These are phyloP conservation scores for Acmispon strigosus DNA, from an alignment of 306 rosid species.

Conservation along the genomic window DNA sequence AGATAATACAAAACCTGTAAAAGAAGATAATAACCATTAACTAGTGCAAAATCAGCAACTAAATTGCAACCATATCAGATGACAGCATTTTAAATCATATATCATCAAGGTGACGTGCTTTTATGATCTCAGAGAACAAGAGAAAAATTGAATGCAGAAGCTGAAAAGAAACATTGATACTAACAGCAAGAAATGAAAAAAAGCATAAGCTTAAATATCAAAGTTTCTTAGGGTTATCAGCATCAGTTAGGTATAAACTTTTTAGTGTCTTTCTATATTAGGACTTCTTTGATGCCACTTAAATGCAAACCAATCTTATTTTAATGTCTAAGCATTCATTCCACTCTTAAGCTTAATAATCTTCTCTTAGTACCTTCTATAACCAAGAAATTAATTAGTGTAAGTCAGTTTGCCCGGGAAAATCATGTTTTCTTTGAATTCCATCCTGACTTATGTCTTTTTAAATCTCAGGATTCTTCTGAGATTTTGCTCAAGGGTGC, in stretches of 20 bases:
- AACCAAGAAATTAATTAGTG: too few relatives aligned
- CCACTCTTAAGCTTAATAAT: too few relatives aligned
- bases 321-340: not conserved
- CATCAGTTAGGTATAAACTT: not conserved
- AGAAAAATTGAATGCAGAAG: not conserved
- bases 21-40: conserved; percentile 21
- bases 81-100: not conserved
- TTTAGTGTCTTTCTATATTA: not conserved
- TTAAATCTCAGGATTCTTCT: too few relatives aligned
- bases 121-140: not conserved
- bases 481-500: too few relatives aligned
- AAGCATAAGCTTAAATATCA: not conserved
- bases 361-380: too few relatives aligned
- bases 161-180: not conserved
- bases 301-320: not conserved
- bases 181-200: not conserved
- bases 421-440: too few relatives aligned
- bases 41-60: conserved; percentile 3
- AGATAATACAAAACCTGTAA: conserved; percentile 92
- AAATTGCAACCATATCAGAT: not conserved
- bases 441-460: too few relatives aligned
- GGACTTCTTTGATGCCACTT: not conserved
- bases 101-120: not conserved
- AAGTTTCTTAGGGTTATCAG: not conserved
- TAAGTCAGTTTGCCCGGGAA: too few relatives aligned